phyloP scores from a whole-genome alignment of 1,139 yeast genomes.

The Yamadazyma buinensis region DNA sequence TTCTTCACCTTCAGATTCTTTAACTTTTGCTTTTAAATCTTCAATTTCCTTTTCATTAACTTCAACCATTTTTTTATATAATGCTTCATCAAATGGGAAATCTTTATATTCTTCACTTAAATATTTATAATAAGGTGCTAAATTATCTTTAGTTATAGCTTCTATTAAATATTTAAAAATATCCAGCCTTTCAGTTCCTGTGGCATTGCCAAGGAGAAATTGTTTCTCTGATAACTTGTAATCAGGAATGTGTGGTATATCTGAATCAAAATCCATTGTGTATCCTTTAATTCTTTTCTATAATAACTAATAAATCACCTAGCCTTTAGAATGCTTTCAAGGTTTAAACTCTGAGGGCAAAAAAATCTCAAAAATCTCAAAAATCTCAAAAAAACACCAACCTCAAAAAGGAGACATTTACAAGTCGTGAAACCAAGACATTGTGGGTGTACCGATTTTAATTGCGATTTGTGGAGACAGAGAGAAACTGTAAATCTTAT shows the following conservation, averaged over 20 bases:
- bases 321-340: too few species aligned
- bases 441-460: too few species aligned
- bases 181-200: slow-evolving; percentile 27
- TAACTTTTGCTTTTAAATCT: slow-evolving; percentile 59
- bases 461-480: slow-evolving; percentile 2
- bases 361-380: too few species aligned
- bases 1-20: slow-evolving; percentile 78
- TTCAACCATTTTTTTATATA: slow-evolving; percentile 48
- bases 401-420: too few species aligned
- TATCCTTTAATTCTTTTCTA: too few species aligned
- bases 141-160: slow-evolving; percentile 54
- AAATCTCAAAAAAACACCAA: too few species aligned
- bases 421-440: too few species aligned
- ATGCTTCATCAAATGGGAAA: slow-evolving; percentile 54
- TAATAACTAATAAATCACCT: too few species aligned
- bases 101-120: slow-evolving; percentile 50
- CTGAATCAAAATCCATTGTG: slow-evolving; percentile 39
- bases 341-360: too few species aligned
- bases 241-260: slow-evolving; percentile 69
- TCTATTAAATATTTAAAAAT: slow-evolving; percentile 46
- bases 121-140: slow-evolving; percentile 84
- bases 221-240: slow-evolving; percentile 75
- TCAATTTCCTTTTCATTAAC: slow-evolving; percentile 55
- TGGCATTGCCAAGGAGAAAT: slow-evolving; percentile 45
- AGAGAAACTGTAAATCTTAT: too few species aligned